These are phyloP conservation scores for Beauveria sp. DNA, from an alignment of 2,329 filamentous ascomycete genomes.

Conservation along the genomic window DNA sequence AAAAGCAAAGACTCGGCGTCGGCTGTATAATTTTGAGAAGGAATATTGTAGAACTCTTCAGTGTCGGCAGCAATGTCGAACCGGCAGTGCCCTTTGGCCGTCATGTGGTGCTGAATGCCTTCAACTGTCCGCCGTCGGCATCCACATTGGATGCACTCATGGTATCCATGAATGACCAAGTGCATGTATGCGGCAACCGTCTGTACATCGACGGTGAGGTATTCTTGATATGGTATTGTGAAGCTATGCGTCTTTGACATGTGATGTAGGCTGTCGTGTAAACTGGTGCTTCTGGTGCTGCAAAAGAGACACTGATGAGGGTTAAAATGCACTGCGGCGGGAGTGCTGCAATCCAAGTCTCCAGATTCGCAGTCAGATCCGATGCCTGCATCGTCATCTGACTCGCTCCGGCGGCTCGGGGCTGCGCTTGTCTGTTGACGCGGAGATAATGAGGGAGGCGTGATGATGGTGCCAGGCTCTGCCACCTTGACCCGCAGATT, in stretches of 20 bases:
- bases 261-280: constrained; percentile 35
- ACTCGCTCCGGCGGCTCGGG: not conserved
- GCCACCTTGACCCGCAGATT: constrained; percentile 18
- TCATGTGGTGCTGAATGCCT: constrained; percentile 45
- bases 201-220: constrained; percentile 36
- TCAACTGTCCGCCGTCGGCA: constrained; percentile 33
- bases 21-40: constrained; percentile 10
- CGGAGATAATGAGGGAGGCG: constrained; percentile 10
- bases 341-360: not conserved
- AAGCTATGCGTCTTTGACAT: constrained; percentile 44
- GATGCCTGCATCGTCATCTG: not conserved
- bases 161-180: constrained; percentile 40
- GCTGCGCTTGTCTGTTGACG: not conserved
- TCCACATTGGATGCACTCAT: constrained; percentile 44
- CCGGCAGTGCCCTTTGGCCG: constrained; percentile 39
- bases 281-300: constrained; percentile 17
- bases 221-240: constrained; percentile 30
- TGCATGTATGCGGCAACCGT: constrained; percentile 40
- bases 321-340: constrained; percentile 17
- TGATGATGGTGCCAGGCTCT: constrained; percentile 13
- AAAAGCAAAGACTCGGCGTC: constrained; percentile 21
- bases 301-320: constrained; percentile 37
- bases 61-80: constrained; percentile 34
- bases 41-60: constrained; percentile 30
- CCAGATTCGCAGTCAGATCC: not conserved